Evolutionary conservation across 345 rosid species (phyloP).

Genomic region (Brassica carinata): DNA sequence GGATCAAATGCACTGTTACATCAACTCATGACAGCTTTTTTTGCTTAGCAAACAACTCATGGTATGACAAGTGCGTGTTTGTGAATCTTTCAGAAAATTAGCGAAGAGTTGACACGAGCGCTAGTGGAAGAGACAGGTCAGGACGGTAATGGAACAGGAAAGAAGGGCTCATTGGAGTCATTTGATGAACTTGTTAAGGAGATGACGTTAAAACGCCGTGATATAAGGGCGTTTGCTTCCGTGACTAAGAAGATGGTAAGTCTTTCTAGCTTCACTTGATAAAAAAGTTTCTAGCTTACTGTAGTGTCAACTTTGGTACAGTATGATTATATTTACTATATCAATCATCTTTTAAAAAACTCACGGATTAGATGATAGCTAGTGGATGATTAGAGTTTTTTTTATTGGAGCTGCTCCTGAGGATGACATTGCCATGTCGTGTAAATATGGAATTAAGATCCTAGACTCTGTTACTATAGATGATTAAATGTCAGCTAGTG

Average conservation of each 20-base stretch:
- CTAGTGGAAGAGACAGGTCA: constrained; percentile 64
- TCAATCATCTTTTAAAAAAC: neutral
- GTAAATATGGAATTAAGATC: too few species aligned
- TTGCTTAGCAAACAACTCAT: constrained; percentile 37
- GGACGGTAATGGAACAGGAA: constrained; percentile 40
- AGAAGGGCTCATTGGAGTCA: constrained; percentile 54
- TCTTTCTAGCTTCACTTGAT: neutral
- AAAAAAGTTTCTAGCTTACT: neutral
- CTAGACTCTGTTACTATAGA: neutral
- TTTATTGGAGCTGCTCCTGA: neutral
- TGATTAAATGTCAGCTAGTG: neutral
- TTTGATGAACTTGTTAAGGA: constrained; percentile 76
- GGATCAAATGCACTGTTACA: constrained; percentile 13
- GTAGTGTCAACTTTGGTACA: constrained; percentile 4
- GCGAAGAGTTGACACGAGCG: constrained; percentile 80
- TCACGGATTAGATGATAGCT: constrained; percentile 5
- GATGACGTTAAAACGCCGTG: constrained; percentile 60
- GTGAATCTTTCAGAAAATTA: constrained; percentile 55
- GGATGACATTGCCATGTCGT: too few species aligned
- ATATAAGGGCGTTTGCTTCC: constrained; percentile 75
- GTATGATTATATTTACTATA: neutral
- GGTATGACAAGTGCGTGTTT: constrained; percentile 22
- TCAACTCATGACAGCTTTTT: constrained; percentile 28
- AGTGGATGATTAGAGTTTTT: neutral
- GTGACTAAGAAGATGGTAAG: constrained; percentile 80